Percentiles rank a stretch among this genome's conserved stretches.
These are phyloP conservation scores for Sporothrix pallida DNA, from an alignment of 2,329 filamentous ascomycete species.

Conservation along the genomic window DNA sequence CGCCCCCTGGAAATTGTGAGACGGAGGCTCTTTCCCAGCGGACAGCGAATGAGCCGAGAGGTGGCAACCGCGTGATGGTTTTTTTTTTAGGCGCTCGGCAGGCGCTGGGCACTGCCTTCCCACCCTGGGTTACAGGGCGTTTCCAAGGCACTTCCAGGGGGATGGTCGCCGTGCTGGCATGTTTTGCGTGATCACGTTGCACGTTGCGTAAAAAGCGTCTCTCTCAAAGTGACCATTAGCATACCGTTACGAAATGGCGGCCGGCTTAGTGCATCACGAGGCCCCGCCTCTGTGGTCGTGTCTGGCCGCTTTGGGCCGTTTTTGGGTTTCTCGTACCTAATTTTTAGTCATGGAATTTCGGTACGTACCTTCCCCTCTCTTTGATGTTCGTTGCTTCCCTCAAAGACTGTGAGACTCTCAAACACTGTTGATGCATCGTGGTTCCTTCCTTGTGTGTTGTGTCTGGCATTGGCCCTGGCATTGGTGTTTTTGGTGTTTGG, in stretches of 20 bases:
- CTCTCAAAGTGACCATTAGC: constrained; percentile 35
- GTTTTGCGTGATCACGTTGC: constrained; percentile 25
- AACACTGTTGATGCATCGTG: neutral
- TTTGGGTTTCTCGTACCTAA: constrained; percentile 43
- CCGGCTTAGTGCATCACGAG: constrained; percentile 34
- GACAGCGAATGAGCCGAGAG: constrained; percentile 23
- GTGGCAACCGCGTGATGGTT: constrained; percentile 22
- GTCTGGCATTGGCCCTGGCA: constrained; percentile 4
- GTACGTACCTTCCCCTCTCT: constrained; percentile 28
- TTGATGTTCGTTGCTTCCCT: neutral
- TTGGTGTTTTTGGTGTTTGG: neutral
- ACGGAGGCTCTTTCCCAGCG: constrained; percentile 22
- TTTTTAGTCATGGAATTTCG: constrained; percentile 42
- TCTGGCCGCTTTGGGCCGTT: constrained; percentile 38
- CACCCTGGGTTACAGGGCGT: neutral
- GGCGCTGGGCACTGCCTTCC: constrained; percentile 7
- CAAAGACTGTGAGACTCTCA: neutral
- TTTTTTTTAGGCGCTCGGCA: constrained; percentile 19
- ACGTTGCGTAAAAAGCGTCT: constrained; percentile 26
- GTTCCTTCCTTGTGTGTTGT: neutral
- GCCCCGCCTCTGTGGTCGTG: constrained; percentile 27
- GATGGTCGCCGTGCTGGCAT: neutral
- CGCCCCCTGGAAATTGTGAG: constrained; percentile 6
- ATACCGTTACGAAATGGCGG: constrained; percentile 42
- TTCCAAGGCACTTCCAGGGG: constrained; percentile 5